Evolutionary conservation across 1,284 basidiomycete genomes (phyloP).

Genomic region (Puccinia triticina): DNA sequence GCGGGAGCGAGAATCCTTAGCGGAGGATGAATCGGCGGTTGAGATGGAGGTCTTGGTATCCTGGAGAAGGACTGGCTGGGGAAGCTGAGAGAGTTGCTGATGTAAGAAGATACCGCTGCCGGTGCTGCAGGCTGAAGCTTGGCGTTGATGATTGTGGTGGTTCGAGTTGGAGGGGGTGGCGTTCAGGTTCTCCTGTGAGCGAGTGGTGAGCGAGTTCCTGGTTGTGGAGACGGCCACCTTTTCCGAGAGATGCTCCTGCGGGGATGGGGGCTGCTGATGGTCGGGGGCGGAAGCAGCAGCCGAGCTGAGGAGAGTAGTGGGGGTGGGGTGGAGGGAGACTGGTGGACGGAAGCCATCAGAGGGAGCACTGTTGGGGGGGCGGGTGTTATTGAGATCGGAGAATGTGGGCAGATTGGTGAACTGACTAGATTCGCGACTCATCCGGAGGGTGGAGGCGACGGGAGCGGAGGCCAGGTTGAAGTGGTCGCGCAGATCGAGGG

Average conservation of each 20-base stretch:
- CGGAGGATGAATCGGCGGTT: conserved; percentile 45
- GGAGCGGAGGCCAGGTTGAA: conserved; percentile 18
- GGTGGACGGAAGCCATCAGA: background rate
- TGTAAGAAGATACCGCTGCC: conserved; percentile 51
- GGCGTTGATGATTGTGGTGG: background rate
- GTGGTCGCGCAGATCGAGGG: background rate
- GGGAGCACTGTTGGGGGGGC: conserved; percentile 35
- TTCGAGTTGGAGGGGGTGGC: conserved; percentile 9
- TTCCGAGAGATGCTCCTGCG: conserved; percentile 6
- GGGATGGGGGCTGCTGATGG: conserved; percentile 6
- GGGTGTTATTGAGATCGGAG: conserved; percentile 27
- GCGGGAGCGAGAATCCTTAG: conserved; percentile 36
- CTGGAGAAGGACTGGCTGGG: background rate
- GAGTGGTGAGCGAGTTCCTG: conserved; percentile 10
- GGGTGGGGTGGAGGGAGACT: too few relatives aligned
- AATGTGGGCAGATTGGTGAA: conserved; percentile 17
- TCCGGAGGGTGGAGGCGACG: conserved; percentile 44
- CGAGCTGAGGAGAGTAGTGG: background rate
- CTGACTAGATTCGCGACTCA: conserved; percentile 49
- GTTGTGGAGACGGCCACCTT: background rate
- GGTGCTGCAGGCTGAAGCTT: conserved; percentile 33
- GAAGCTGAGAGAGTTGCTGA: conserved; percentile 28
- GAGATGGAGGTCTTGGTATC: conserved; percentile 30
- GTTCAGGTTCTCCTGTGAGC: conserved; percentile 1
- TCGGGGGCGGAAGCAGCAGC: background rate